Evolutionary conservation across 306 rosid genomes (phyloP).

Genomic region (Acacia confusa): DNA sequence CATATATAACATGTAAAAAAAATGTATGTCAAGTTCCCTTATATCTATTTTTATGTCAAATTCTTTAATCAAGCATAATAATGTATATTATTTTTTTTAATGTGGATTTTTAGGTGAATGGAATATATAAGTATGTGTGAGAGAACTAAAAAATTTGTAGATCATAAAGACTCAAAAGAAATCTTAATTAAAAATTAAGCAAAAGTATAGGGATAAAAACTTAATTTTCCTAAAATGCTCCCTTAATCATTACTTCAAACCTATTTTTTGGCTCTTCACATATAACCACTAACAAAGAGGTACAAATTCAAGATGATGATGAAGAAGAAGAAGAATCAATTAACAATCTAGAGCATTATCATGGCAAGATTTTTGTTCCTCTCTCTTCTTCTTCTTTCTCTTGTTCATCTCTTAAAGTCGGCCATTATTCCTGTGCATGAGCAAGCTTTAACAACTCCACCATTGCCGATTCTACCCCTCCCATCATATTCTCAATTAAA

Average conservation of each 20-base stretch:
- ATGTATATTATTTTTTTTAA: no score
- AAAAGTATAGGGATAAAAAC: neutral
- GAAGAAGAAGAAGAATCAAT: neutral
- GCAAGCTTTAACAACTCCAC: slow-evolving; percentile 49
- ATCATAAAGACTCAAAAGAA: neutral
- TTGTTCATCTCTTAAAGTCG: slow-evolving; percentile 31
- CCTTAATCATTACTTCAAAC: neutral
- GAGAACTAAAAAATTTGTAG: neutral
- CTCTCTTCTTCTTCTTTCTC: slow-evolving; percentile 30
- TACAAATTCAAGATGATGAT: neutral
- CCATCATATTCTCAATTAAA: slow-evolving; percentile 79
- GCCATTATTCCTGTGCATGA: slow-evolving; percentile 34
- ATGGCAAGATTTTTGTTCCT: slow-evolving; percentile 41
- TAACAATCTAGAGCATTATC: neutral
- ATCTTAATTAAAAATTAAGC: neutral
- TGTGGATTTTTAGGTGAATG: neutral
- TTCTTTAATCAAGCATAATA: no score
- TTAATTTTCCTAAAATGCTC: neutral
- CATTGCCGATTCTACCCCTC: slow-evolving; percentile 84
- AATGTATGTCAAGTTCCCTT: no score
- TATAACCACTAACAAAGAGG: neutral
- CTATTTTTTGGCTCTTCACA: neutral
- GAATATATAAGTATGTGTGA: no score
- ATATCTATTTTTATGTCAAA: no score
- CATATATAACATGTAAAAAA: no score